These are phyloP conservation scores for Pyrus bretschneideri DNA, from an alignment of 306 rosid genomes.

Conservation along the genomic window DNA sequence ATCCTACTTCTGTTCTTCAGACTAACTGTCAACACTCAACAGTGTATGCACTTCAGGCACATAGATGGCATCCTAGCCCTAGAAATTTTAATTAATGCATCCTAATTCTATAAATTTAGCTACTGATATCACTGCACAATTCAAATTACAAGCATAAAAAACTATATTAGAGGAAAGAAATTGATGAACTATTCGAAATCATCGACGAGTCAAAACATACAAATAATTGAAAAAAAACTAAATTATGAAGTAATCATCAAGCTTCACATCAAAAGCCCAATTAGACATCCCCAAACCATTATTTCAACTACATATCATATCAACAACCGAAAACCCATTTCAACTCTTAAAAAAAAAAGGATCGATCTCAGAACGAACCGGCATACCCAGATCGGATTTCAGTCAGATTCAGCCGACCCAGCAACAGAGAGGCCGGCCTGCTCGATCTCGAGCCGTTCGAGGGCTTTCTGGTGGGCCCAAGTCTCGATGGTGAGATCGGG, in stretches of 20 bases:
- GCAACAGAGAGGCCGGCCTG: conserved; percentile 21
- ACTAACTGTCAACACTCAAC: background rate
- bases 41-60: background rate
- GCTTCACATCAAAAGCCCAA: conserved; percentile 12
- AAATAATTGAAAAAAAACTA: background rate
- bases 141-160: background rate
- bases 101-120: background rate
- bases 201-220: background rate
- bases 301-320: conserved; percentile 26
- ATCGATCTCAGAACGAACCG: conserved; percentile 13
- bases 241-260: background rate
- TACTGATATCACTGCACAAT: background rate
- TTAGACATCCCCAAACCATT: conserved; percentile 11
- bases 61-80: background rate
- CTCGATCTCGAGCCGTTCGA: conserved; percentile 84
- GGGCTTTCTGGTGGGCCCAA: conserved; percentile 98
- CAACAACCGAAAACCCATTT: conserved; percentile 19
- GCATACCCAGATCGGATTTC: conserved; percentile 16
- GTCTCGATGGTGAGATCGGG: conserved; percentile 97
- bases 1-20: background rate
- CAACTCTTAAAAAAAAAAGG: background rate
- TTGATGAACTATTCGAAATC: background rate
- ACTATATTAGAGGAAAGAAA: background rate
- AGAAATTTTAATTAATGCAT: background rate
- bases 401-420: conserved; percentile 43